Evolutionary conservation across 805 yeast species (phyloP).

Genomic region (Pichia phayaonensis): DNA sequence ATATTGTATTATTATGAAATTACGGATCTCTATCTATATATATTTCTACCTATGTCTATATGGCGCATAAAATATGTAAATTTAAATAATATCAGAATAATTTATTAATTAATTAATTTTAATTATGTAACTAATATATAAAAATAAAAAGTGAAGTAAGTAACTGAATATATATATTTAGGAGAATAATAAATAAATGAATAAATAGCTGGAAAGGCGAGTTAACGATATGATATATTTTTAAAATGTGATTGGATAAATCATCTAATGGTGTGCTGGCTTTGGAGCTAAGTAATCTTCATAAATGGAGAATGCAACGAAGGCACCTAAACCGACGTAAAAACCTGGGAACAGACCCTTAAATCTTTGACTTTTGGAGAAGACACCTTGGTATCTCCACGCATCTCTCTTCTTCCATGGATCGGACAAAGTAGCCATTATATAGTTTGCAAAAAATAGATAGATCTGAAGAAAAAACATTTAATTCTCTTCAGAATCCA

Average conservation of each 20-base stretch:
- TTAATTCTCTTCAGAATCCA: not conserved
- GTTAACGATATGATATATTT: not conserved
- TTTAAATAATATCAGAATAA: not conserved
- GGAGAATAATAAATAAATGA: not conserved
- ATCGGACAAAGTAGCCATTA: constrained; percentile 27
- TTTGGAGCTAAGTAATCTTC: constrained; percentile 42
- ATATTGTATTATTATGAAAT: no score
- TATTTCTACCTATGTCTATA: no score
- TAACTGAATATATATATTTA: not conserved
- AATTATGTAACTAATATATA: not conserved
- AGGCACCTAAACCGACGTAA: constrained; percentile 71
- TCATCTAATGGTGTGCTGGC: constrained; percentile 7
- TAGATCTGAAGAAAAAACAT: not conserved
- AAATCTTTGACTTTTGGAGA: constrained; percentile 61
- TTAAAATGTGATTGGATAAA: not conserved
- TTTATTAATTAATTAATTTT: not conserved
- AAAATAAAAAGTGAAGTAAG: not conserved
- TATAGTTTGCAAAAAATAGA: not conserved
- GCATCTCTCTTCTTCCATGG: constrained; percentile 64
- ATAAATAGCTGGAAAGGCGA: not conserved
- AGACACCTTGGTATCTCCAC: constrained; percentile 84
- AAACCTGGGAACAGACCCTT: constrained; percentile 74
- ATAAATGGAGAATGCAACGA: constrained; percentile 53
- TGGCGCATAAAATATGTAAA: not conserved
- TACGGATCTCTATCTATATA: not conserved